Percentiles rank a stretch among this genome's conserved stretches.
These are phyloP conservation scores for Zymoseptoria brevis DNA, from an alignment of 2,329 filamentous ascomycete genomes.

Conservation along the genomic window DNA sequence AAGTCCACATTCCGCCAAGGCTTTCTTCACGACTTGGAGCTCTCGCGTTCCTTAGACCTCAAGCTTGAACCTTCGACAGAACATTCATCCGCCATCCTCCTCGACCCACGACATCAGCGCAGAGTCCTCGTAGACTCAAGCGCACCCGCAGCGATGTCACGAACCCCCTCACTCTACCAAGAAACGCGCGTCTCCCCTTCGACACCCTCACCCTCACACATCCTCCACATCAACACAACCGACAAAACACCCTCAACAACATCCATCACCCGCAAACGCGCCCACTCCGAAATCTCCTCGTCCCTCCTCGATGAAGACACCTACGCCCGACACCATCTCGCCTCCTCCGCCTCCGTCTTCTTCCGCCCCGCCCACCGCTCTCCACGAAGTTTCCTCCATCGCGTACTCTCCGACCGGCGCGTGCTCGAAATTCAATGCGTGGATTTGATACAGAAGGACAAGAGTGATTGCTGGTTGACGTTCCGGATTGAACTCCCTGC, in stretches of 20 bases:
- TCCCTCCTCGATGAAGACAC: conserved; percentile 56
- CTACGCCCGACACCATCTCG: conserved; percentile 66
- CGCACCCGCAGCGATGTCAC: conserved; percentile 8
- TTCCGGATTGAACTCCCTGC: conserved; percentile 77
- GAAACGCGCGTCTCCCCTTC: conserved; percentile 22
- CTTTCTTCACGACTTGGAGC: neutral
- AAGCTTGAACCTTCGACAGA: neutral
- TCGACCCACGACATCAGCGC: neutral
- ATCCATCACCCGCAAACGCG: conserved; percentile 26
- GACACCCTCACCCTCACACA: conserved; percentile 39
- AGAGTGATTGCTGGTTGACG: conserved; percentile 52
- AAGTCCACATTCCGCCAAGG: neutral
- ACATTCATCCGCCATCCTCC: neutral
- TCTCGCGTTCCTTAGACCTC: neutral
- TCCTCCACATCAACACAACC: conserved; percentile 59
- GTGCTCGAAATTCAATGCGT: conserved; percentile 75
- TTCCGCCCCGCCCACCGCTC: conserved; percentile 68
- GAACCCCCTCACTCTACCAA: conserved; percentile 20
- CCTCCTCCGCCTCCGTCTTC: conserved; percentile 73
- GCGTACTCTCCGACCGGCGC: conserved; percentile 70
- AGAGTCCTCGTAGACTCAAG: neutral
- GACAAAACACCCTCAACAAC: conserved; percentile 45
- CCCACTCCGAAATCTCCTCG: conserved; percentile 33
- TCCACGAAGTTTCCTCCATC: conserved; percentile 85
- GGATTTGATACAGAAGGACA: conserved; percentile 53